Base-by-base conservation (phyloP, 441 rosid genomes). In the Bocquillonia castaneifolia region DNA sequence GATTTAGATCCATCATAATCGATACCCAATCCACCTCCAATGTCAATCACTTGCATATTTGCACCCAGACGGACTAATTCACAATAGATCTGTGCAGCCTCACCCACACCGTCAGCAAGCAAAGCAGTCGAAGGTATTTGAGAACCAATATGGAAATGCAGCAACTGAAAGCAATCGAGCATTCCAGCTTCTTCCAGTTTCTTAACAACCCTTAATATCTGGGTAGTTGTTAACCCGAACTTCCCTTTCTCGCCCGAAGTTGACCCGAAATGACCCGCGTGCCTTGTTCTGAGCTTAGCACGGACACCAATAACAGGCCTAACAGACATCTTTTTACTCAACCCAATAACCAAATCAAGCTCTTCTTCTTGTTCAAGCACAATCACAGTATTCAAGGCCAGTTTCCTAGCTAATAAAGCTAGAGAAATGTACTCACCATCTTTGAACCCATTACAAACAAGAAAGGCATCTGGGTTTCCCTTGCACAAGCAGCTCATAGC, bases 231-330 rank as follows among this genome's bases (percentile, higher is more conserved):
- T 70, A 93, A 68, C 25, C 98, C 98, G 40, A 93, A 93, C 76
- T 93, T 91, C 50, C 98, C 97, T 58, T 84, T 93, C 83, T 91
- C 98, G 31, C 98, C 98, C 0, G 97, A 91, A 17, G 98, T 93
- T 1, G 97, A 84, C 22, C 98, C 97, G 65, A 93, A 93, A 77
- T 93, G 98, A 39, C 98, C 98, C 1, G 96, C 80, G 65, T 94
- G 99, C 57, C 82, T 88, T 5, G 97, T 94, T 62, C 99, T 84
- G 70, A 94, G 84, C 83, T 91, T 94, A 1, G 99, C 97, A 36
- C 99, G 77, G 28, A 83, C 75, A 0, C 97, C 99, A 70, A 94
- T 78, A 22, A 88, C 91, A 3, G 99, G 97, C 74, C 88, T 79
- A 28, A 90, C 74, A 0, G 60, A 60, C 66, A 92, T 82, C 78